These are phyloP conservation scores for Septoria linicola DNA, from an alignment of 2,329 filamentous ascomycete species.

Conservation along the genomic window DNA sequence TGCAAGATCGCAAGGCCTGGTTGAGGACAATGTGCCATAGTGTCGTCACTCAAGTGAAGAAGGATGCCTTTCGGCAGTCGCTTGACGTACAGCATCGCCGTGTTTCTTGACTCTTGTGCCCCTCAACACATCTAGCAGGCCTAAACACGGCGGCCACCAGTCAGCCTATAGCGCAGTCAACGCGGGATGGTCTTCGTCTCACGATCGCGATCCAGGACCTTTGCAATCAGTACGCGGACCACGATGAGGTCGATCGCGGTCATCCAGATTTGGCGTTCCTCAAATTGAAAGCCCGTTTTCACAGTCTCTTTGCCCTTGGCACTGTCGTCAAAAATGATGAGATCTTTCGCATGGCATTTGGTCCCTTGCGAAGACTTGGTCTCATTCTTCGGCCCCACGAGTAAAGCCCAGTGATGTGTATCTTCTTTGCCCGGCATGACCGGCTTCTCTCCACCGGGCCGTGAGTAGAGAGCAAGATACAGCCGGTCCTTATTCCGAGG, in stretches of 20 bases:
- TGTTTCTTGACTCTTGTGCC: slow-evolving; percentile 12
- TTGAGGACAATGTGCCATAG: no score
- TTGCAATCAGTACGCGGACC: slow-evolving; percentile 5
- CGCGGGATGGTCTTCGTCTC: no score
- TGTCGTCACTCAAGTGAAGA: no score
- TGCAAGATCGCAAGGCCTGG: no score
- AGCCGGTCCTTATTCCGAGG: slow-evolving; percentile 12
- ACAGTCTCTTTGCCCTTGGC: slow-evolving; percentile 2
- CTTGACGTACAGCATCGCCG: slow-evolving; percentile 6
- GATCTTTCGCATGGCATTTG: slow-evolving; percentile 12
- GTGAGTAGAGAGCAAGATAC: slow-evolving; percentile 8
- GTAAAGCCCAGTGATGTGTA: slow-evolving; percentile 9
- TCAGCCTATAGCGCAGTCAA: no score
- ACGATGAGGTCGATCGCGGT: slow-evolving; percentile 9
- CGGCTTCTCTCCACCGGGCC: background rate
- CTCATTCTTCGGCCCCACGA: slow-evolving; percentile 11
- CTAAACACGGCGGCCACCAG: no score
- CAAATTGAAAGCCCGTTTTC: slow-evolving; percentile 1
- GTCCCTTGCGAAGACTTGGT: slow-evolving; percentile 8
- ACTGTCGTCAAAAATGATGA: slow-evolving; percentile 3
- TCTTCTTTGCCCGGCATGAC: slow-evolving; percentile 12
- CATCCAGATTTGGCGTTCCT: slow-evolving; percentile 6
- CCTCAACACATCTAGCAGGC: slow-evolving; percentile 4
- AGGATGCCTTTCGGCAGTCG: no score
- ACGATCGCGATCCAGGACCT: slow-evolving; percentile 9